Evolutionary conservation across 176 grass and related monocot species (phyloP).

Genomic region (Carex kokanica): DNA sequence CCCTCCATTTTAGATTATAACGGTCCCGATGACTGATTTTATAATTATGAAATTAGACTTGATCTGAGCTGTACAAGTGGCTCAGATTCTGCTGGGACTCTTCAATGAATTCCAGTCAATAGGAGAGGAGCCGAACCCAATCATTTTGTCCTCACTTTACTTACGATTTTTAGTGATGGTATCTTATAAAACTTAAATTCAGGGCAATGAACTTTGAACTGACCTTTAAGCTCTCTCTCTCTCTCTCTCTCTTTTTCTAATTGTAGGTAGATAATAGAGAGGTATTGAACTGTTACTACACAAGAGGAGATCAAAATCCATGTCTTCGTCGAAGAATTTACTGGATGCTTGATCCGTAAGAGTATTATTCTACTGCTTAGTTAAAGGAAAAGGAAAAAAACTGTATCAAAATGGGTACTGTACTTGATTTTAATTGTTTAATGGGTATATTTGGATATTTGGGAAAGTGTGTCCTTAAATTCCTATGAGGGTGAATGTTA

Average conservation of each 20-base stretch:
- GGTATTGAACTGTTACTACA: conserved; percentile 74
- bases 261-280: conserved; percentile 66
- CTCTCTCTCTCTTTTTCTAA: neutral
- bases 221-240: conserved; percentile 5
- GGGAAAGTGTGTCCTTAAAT: neutral
- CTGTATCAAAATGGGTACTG: neutral
- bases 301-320: conserved; percentile 49
- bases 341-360: conserved; percentile 99
- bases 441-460: neutral
- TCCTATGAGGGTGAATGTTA: neutral
- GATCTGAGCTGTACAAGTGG: neutral
- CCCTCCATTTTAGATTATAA: neutral
- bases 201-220: conserved; percentile 3
- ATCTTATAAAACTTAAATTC: neutral
- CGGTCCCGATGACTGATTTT: neutral
- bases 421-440: conserved; percentile 2
- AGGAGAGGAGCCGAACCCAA: neutral
- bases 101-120: neutral
- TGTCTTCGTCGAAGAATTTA: conserved; percentile 69
- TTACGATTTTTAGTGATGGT: neutral
- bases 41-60: neutral
- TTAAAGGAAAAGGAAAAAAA: neutral
- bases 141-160: neutral
- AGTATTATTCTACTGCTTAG: neutral
- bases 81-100: neutral